These are phyloP conservation scores for Geotrichum fermentans DNA, from an alignment of 1,139 yeast genomes.

Conservation along the genomic window DNA sequence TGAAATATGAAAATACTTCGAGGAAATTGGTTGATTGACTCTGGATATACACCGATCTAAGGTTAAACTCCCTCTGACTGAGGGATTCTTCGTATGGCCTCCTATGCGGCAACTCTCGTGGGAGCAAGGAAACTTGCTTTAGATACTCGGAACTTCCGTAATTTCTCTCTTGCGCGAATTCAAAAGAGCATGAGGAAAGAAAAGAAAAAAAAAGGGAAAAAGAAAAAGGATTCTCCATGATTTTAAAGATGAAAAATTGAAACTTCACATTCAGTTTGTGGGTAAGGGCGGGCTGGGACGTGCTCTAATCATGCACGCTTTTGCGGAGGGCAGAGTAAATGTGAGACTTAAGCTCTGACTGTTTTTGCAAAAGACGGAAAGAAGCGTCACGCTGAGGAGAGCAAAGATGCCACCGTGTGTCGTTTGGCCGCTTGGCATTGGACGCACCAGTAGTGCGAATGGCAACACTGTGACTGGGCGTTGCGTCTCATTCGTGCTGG, in stretches of 20 bases:
- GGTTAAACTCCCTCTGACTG: constrained; percentile 22
- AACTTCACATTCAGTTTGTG: constrained; percentile 1
- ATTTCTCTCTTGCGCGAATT: constrained; percentile 11
- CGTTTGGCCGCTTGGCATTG: not conserved
- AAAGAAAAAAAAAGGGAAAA: constrained; percentile 17
- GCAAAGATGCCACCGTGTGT: not conserved
- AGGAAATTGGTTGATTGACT: constrained; percentile 6
- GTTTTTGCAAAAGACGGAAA: not conserved
- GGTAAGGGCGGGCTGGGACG: not conserved
- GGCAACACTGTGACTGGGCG: no score
- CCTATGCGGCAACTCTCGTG: constrained; percentile 30
- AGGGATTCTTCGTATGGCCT: constrained; percentile 26
- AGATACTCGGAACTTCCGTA: constrained; percentile 16
- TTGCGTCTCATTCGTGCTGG: no score
- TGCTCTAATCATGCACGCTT: not conserved
- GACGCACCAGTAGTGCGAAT: no score
- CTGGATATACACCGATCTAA: constrained; percentile 16
- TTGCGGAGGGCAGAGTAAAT: not conserved
- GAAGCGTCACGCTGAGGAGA: constrained; percentile 7
- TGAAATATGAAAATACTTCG: not conserved
- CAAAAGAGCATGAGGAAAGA: constrained; percentile 17
- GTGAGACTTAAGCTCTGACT: not conserved
- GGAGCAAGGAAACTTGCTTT: constrained; percentile 22
- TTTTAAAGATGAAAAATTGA: not conserved
- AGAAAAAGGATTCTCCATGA: not conserved